Evolutionary conservation across 2,329 filamentous ascomycete species (phyloP).

Genomic region (Cladophialophora bantiana): DNA sequence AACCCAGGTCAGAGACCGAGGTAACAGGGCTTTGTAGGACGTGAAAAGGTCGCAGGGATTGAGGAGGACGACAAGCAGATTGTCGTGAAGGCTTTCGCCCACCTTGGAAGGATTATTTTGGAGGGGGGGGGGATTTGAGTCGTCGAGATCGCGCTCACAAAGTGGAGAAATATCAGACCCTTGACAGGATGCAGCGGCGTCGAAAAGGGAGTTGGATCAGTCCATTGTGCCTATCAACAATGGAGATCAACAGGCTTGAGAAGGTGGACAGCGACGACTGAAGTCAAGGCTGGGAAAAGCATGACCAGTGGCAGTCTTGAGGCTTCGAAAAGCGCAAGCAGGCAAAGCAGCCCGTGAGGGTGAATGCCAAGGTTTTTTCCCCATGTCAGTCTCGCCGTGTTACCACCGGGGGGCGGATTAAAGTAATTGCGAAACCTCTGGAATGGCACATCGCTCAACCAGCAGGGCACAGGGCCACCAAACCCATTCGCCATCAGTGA

Average conservation of each 20-base stretch:
- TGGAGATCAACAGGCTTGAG: conserved; percentile 11
- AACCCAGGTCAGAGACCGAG: neutral
- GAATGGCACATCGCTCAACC: no score
- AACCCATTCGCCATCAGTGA: neutral
- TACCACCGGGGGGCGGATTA: neutral
- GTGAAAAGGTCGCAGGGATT: neutral
- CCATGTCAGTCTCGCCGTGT: neutral
- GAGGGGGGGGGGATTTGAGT: conserved; percentile 14
- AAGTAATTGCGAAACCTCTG: neutral
- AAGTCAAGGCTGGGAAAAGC: conserved; percentile 16
- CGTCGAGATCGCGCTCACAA: neutral
- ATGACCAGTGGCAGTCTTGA: conserved; percentile 13
- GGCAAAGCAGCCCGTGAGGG: neutral
- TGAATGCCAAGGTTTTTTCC: conserved; percentile 23
- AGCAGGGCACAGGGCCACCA: no score
- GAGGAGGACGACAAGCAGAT: neutral
- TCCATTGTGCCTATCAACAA: conserved; percentile 19
- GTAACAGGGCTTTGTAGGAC: neutral
- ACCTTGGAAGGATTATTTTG: neutral
- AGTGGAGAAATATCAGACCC: neutral
- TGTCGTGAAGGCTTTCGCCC: neutral
- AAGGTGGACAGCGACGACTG: conserved; percentile 13
- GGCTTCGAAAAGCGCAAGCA: conserved; percentile 4
- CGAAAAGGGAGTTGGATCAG: conserved; percentile 4
- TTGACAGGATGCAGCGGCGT: conserved; percentile 1